Percentiles rank a stretch among this genome's conserved stretches.
These are phyloP conservation scores for Sarcomyxa edulis DNA, from an alignment of 768 basidiomycete species.

Conservation along the genomic window DNA sequence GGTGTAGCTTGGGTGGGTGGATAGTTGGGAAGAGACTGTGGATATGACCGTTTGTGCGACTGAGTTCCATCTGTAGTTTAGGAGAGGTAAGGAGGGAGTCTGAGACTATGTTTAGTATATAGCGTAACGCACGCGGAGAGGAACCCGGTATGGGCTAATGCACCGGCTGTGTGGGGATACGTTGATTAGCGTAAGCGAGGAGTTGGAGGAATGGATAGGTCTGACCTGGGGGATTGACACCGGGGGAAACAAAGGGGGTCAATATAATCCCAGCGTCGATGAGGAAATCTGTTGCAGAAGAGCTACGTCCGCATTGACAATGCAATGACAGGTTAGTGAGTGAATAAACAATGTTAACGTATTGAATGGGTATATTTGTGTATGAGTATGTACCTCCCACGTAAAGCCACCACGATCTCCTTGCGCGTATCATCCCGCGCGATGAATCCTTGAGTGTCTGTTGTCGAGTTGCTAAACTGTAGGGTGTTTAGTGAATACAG, in stretches of 20 bases:
- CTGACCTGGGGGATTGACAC: slow-evolving; percentile 18
- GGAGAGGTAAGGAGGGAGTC: not conserved
- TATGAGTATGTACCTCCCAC: slow-evolving; percentile 27
- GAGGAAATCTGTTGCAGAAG: slow-evolving; percentile 13
- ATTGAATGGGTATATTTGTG: slow-evolving; percentile 8
- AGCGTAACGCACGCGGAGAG: slow-evolving; percentile 19
- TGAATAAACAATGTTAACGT: not conserved
- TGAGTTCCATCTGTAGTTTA: slow-evolving; percentile 41
- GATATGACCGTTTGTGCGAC: slow-evolving; percentile 33
- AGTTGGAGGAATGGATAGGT: too few species aligned
- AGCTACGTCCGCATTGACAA: slow-evolving; percentile 8
- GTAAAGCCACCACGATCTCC: slow-evolving; percentile 37
- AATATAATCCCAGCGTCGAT: slow-evolving; percentile 15
- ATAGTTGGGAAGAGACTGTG: slow-evolving; percentile 29
- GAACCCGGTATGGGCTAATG: slow-evolving; percentile 32
- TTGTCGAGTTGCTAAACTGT: slow-evolving; percentile 30
- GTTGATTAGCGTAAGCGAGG: not conserved
- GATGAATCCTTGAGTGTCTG: slow-evolving; percentile 38
- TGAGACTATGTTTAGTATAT: not conserved
- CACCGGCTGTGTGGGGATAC: slow-evolving; percentile 11
- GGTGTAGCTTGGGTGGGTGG: slow-evolving; percentile 27
- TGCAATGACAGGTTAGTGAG: too few species aligned
- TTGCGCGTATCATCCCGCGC: slow-evolving; percentile 35
- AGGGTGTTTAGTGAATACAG: too few species aligned
- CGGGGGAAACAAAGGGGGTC: slow-evolving; percentile 16